Conservation (phyloP, 345 rosid species). For the Salix purpurea region DNA sequence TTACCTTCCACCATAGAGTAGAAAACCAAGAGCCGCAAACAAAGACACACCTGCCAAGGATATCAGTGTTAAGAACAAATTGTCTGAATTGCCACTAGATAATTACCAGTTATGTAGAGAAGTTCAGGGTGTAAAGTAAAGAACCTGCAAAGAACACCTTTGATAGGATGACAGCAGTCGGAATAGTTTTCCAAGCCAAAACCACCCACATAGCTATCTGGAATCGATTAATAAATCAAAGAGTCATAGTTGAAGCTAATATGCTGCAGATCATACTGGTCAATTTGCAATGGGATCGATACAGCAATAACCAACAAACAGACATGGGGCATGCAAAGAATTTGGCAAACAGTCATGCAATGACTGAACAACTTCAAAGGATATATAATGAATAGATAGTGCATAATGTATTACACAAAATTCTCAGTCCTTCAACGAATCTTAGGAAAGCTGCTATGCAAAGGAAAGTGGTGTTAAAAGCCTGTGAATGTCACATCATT, state of each 20-base stretch:
- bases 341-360: background rate
- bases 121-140: constrained; percentile 1
- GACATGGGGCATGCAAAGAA: background rate
- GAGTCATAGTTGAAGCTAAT: background rate
- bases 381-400: background rate
- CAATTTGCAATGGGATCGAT: background rate
- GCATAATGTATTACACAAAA: background rate
- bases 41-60: constrained; percentile 62
- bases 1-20: constrained; percentile 95
- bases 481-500: background rate
- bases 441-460: background rate
- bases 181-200: constrained; percentile 73
- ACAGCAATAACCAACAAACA: background rate
- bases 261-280: background rate
- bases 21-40: constrained; percentile 81
- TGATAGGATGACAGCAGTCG: constrained; percentile 47
- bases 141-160: constrained; percentile 87
- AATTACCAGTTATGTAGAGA: background rate
- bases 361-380: background rate
- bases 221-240: constrained; percentile 4
- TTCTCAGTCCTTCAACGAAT: background rate
- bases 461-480: background rate
- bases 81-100: constrained; percentile 6
- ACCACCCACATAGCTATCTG: constrained; percentile 83
- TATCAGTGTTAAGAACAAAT: background rate